Base-by-base conservation (phyloP, 345 rosid genomes). In the Eucalyptus regnans region DNA sequence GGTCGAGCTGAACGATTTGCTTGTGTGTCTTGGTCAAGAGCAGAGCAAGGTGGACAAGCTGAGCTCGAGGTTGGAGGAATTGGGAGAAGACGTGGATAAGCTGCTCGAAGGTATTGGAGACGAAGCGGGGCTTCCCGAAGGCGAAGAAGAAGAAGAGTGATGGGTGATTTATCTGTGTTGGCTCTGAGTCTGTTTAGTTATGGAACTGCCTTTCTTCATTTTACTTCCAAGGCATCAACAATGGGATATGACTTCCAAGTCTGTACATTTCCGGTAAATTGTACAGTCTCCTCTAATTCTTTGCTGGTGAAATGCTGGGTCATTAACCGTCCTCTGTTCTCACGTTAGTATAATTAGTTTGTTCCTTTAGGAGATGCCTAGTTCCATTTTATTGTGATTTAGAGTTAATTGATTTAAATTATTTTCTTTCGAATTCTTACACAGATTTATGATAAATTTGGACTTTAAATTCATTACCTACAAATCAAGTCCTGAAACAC, bases 11-110 rank as follows among this genome's bases (percentile, higher is more conserved):
- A 98, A 93, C 25, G 99, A 98, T 92, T 93, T 98, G 94, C 94
- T 98, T 8, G 99, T 98, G 22, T 98, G 99, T 92, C 96, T 98
- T 1, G 99, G 99, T 3, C 99, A 98, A 91, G 99, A 98, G 79
- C 99, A 97, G 93, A 98, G 98, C 91, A 96, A 93, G 93, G 99
- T 96, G 89, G 99, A 97, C 90, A 97, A 93, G 89, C 94, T 98
- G 91, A 96, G 93, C 22, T 89, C 96, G 17, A 96, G 92, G 93
- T 90, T 98, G 90, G 5, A 89, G 60, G 99, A 98, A 86, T 90
- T 98, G n/a, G 99, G 99, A 25, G 97, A 95, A 92, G 97, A 97
- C 86, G 98, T 95, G 20, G 98, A 96, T 83, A 90, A 91, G 90
- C 93, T 98, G 89, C 96, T 98, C 23, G 99, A 98, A 90, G 99